Evolutionary conservation across 148 eudicot species (phyloP).

Genomic region (Camellia granthamiana): DNA sequence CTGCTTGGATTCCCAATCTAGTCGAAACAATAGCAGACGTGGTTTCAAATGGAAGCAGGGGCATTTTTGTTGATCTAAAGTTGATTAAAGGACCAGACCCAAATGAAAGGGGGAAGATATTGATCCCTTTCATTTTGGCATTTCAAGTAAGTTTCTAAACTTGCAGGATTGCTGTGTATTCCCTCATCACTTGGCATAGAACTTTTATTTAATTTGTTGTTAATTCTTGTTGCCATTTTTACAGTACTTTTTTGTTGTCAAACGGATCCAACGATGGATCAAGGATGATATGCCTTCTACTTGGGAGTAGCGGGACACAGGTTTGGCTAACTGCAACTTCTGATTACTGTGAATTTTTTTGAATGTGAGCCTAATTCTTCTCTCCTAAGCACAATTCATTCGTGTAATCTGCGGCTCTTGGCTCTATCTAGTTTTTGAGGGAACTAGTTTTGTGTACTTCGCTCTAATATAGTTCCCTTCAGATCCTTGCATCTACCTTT

Average conservation of each 20-base stretch:
- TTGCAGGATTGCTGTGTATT: neutral
- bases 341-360: neutral
- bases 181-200: too few species aligned
- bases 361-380: neutral
- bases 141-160: slow-evolving; percentile 55
- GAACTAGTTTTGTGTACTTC: neutral
- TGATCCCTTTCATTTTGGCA: slow-evolving; percentile 68
- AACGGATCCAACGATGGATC: slow-evolving; percentile 41
- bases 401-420: neutral
- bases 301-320: slow-evolving; percentile 48
- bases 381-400: neutral
- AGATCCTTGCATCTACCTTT: neutral
- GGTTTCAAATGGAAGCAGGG: slow-evolving; percentile 60
- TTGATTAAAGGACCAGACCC: slow-evolving; percentile 93
- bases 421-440: neutral
- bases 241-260: slow-evolving; percentile 55
- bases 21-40: slow-evolving; percentile 62
- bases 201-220: too few species aligned
- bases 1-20: slow-evolving; percentile 86
- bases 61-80: slow-evolving; percentile 71
- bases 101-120: slow-evolving; percentile 61
- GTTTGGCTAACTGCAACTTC: slow-evolving; percentile 15
- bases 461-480: neutral
- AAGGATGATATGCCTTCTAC: slow-evolving; percentile 47
- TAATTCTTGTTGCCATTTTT: neutral